Base-by-base conservation (phyloP, 106 monocot species). In the Xerophyta viscosa region DNA sequence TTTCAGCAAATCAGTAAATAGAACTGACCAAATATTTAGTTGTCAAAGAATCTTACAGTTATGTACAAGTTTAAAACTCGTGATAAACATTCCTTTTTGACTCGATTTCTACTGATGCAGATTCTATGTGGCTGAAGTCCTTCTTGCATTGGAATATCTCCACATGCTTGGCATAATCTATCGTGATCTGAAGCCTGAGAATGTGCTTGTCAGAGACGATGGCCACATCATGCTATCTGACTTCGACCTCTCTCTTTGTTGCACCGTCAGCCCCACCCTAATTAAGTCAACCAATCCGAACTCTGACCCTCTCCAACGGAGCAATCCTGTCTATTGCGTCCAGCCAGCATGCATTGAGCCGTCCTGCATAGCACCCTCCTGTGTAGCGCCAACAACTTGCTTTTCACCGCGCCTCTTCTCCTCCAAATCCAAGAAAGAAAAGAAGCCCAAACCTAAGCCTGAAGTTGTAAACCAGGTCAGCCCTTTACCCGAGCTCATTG, bases 161-260 rank as follows among this genome's bases (percentile, higher is more conserved):
- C 71, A 71, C 64, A 71, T 71, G 71, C 71, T 71, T 7, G 71
- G 71, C 42, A 71, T 71, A 21, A 31, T 71, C 50, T 71, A 71
- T 44, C 71, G 71, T 14, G 71, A 71, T 37, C 64, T 71, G 13
- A 71, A 71, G 31, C 71, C 71, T 6, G 71, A 71, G 45, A 71
- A 71, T 37, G 62, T 71, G 27, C 71, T 71, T 31, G 71, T 71
- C 19, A 48, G 71, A 6, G 71, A 71, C 10, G 71, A 71, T 14
- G 71, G 71, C 7, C 71, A 71, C 43, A 71, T 71, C 64, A 71
- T 71, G 71, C 71, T 71, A 39, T 64, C 71, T 24, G 71, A 71
- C 60, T 73, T 73, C n/a, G 73, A 73, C 48, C 73, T 73, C 23
- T 73, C 73, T 24, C 73, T 73, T 1, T 37, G 56, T 4, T 56